These are phyloP conservation scores for Calonectria honghensis DNA, from an alignment of 2,329 filamentous ascomycete species.

Conservation along the genomic window DNA sequence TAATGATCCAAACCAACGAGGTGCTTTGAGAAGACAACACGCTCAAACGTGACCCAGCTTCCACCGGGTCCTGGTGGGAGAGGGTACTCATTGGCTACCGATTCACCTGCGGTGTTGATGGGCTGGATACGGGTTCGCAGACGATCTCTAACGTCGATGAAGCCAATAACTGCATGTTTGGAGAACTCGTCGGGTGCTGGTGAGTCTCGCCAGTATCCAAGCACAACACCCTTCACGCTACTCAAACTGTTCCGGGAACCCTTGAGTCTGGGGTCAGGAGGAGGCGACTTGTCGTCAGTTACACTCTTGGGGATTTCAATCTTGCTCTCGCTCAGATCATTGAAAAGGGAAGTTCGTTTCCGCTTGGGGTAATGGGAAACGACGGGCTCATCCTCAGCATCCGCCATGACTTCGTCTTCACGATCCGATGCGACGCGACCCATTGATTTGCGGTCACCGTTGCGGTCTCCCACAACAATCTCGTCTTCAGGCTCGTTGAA, in stretches of 20 bases:
- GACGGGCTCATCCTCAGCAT: constrained; percentile 62
- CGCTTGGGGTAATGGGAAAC: constrained; percentile 71
- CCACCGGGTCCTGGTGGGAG: constrained; percentile 76
- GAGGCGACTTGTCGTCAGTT: constrained; percentile 56
- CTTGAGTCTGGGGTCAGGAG: constrained; percentile 53
- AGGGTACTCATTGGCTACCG: constrained; percentile 67
- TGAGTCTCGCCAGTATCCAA: constrained; percentile 78
- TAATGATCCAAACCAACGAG: constrained; percentile 73
- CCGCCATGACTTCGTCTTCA: constrained; percentile 67
- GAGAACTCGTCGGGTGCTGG: constrained; percentile 66
- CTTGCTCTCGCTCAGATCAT: constrained; percentile 69
- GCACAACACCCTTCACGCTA: constrained; percentile 67
- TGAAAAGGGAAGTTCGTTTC: constrained; percentile 71
- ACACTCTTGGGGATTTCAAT: constrained; percentile 62
- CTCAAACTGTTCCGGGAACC: constrained; percentile 55
- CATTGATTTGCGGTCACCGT: constrained; percentile 61
- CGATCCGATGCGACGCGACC: constrained; percentile 58
- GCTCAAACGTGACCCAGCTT: constrained; percentile 79
- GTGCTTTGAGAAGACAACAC: constrained; percentile 75
- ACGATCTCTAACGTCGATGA: constrained; percentile 77
- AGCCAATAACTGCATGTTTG: constrained; percentile 77
- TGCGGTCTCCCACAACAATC: constrained; percentile 70
- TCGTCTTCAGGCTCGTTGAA: constrained; percentile 69
- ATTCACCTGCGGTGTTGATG: constrained; percentile 68
- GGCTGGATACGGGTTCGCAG: constrained; percentile 76